Evolutionary conservation across 805 yeast species (phyloP).

Genomic region (Lipomyces sp.): DNA sequence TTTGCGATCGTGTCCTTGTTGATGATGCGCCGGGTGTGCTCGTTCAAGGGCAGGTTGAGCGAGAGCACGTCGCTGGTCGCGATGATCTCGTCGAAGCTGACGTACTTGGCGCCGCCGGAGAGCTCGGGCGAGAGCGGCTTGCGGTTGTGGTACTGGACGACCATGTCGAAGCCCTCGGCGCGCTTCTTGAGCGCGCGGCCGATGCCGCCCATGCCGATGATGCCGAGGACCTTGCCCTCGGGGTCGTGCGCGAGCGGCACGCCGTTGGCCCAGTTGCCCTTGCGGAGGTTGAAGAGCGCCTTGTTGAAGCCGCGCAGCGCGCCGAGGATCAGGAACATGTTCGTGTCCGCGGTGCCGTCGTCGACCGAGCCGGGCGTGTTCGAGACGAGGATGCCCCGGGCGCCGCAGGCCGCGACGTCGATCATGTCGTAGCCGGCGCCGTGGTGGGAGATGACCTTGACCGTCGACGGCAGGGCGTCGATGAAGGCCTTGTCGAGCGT

Average conservation of each 20-base stretch:
- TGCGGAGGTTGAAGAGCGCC: conserved; percentile 52
- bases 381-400: conserved; percentile 54
- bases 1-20: conserved; percentile 55
- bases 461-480: conserved; percentile 51
- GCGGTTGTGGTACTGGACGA: conserved; percentile 71
- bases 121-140: conserved; percentile 54
- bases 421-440: conserved; percentile 73
- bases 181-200: conserved; percentile 77
- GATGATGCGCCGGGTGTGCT: conserved; percentile 65
- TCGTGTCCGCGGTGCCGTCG: conserved; percentile 69
- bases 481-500: conserved; percentile 61
- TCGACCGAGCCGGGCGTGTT: conserved; percentile 66
- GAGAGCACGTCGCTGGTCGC: conserved; percentile 64
- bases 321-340: conserved; percentile 58
- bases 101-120: conserved; percentile 69
- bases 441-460: conserved; percentile 55
- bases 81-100: conserved; percentile 64
- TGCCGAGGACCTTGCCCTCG: conserved; percentile 69
- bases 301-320: conserved; percentile 64
- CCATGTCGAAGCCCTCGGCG: conserved; percentile 73
- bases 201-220: conserved; percentile 86
- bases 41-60: conserved; percentile 73
- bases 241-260: conserved; percentile 72
- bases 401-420: conserved; percentile 53
- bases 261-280: conserved; percentile 62